These are phyloP conservation scores for Rhodotorula toruloides DNA, from an alignment of 768 basidiomycete genomes.

Conservation along the genomic window DNA sequence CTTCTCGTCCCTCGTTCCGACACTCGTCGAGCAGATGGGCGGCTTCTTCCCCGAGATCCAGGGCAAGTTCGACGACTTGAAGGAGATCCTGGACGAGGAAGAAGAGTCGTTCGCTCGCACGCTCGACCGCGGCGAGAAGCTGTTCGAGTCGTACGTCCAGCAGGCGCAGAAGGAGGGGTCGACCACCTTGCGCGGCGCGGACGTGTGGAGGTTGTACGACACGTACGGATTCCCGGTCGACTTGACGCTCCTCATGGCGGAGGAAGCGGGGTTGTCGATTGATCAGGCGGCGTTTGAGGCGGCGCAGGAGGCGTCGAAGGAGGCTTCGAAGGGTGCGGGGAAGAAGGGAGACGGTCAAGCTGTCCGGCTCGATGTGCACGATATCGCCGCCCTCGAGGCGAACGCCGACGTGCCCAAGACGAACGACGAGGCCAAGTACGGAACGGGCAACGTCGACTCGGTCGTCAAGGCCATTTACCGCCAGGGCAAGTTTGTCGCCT, in stretches of 20 bases:
- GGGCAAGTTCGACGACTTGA: slow-evolving; percentile 68
- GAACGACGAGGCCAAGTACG: slow-evolving; percentile 83
- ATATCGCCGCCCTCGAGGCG: slow-evolving; percentile 78
- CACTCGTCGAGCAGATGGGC: slow-evolving; percentile 81
- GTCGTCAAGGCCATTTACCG: slow-evolving; percentile 78
- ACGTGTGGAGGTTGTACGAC: slow-evolving; percentile 96
- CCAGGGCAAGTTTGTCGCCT: slow-evolving; percentile 61
- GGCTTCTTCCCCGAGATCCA: slow-evolving; percentile 87
- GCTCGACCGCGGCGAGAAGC: slow-evolving; percentile 88
- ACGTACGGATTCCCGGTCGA: slow-evolving; percentile 98
- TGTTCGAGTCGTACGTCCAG: slow-evolving; percentile 81
- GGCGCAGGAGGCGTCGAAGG: slow-evolving; percentile 80
- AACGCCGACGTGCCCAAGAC: slow-evolving; percentile 76
- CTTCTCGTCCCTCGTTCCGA: slow-evolving; percentile 86
- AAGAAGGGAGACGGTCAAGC: slow-evolving; percentile 63
- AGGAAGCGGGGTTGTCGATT: slow-evolving; percentile 75
- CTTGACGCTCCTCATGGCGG: slow-evolving; percentile 92
- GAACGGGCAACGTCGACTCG: slow-evolving; percentile 68
- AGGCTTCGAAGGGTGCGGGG: slow-evolving; percentile 77
- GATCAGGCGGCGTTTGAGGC: slow-evolving; percentile 84
- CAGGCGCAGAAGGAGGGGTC: slow-evolving; percentile 60
- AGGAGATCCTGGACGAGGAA: slow-evolving; percentile 94
- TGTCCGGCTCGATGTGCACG: slow-evolving; percentile 92
- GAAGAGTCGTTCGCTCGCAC: slow-evolving; percentile 97
- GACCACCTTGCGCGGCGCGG: slow-evolving; percentile 73